Evolutionary conservation across 805 yeast genomes (phyloP), one percentile per base, ranked within the genome.

Genomic region (Deakozyma indianensis): DNA sequence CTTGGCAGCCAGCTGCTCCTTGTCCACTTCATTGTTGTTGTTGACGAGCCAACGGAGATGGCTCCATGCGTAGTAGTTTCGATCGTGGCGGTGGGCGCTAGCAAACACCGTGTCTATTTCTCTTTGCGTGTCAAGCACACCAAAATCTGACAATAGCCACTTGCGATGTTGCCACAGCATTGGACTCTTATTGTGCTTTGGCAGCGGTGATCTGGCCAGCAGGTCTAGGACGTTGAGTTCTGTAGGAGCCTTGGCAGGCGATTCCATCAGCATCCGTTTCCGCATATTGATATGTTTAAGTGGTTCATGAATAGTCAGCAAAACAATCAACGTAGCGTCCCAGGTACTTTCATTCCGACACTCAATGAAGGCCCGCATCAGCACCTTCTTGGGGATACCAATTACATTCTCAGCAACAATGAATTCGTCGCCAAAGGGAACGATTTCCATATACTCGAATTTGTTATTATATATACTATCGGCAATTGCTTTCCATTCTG

Each of bases 1-100:
- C 28, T 46, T 38, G 51, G 41, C 43, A 51, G 50, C 44, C 45
- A 52, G 42, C 56, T 42, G 23, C 23, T n/a, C 47, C 22, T 25
- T 35, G 28, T 22, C 40, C 9, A 43, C 35, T 4, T 7, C 42
- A 16, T 22, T 24, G 18, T 32, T 24, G 22, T 27, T 41, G 35
- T 23, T 41, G 23, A 55, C 42, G 18, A 61, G 44, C 57, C 62
- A 57, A 23, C 69, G 56, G 3, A 69, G 58, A 47, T 64, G 60
- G n/a, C 58, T 53, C 66, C 71, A 65, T 0, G 77, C 74, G 45
- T 73, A 73, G 52, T 74, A 74, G 53, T 72, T 74, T 40, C 64
- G 53, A 7, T 68, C 68, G 51, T 74, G 79, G 11, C 55, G 48
- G 22, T 48, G 53, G 0, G 65, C 64, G 0, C 78, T 69, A 5